Percentiles rank a stretch among this genome's conserved stretches.
These are phyloP conservation scores for Akanthomyces uredinophilus DNA, from an alignment of 2,329 filamentous ascomycete genomes.

Conservation along the genomic window DNA sequence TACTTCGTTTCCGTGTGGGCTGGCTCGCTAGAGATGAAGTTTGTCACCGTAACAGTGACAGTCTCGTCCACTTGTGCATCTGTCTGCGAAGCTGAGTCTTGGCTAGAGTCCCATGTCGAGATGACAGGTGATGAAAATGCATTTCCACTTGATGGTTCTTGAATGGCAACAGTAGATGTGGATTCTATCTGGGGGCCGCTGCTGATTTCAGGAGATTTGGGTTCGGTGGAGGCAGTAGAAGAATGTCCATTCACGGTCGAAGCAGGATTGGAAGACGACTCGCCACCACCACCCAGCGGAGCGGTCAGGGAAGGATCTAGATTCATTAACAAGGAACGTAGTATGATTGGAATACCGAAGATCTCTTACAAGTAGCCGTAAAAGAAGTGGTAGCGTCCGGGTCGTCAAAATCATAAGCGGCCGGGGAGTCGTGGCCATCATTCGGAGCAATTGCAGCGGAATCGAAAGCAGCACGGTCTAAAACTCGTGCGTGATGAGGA, in stretches of 20 bases:
- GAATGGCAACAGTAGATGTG: not conserved
- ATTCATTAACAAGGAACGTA: not conserved
- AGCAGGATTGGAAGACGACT: not conserved
- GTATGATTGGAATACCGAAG: too few species aligned
- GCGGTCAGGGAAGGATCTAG: not conserved
- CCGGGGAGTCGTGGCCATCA: not conserved
- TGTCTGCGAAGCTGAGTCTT: not conserved
- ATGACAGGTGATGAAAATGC: not conserved
- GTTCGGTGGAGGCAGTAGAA: not conserved
- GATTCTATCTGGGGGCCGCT: conserved; percentile 4
- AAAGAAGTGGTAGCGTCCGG: not conserved
- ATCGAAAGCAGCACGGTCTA: not conserved
- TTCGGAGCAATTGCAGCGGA: not conserved
- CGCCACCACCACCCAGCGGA: not conserved
- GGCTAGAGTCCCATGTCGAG: not conserved
- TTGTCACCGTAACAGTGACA: conserved; percentile 10
- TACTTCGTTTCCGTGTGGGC: not conserved
- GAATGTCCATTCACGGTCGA: not conserved
- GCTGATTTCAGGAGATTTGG: conserved; percentile 1
- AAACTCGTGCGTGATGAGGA: not conserved
- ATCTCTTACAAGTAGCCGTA: not conserved
- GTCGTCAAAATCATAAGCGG: conserved; percentile 3
- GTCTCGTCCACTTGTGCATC: not conserved
- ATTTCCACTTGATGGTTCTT: not conserved
- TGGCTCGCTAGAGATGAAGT: not conserved